phyloP scores from a whole-genome alignment of 2,329 filamentous ascomycete genomes.

The Pseudovirgaria hyperparasitica region DNA sequence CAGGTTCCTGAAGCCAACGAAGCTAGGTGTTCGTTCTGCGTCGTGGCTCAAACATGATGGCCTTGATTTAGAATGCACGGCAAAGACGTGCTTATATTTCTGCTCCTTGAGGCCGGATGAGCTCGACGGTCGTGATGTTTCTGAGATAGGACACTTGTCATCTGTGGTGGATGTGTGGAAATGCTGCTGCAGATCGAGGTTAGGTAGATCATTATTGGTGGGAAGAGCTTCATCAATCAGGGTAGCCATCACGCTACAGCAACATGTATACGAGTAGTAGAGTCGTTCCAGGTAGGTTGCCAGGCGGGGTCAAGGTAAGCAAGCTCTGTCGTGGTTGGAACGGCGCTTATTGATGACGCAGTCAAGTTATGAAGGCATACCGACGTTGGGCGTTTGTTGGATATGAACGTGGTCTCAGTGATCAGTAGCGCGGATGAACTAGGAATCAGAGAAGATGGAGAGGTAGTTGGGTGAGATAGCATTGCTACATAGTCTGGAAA shows the following conservation, averaged over 20 bases:
- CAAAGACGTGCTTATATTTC: slow-evolving; percentile 87
- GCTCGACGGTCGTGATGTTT: too few species aligned
- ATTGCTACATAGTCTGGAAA: too few species aligned
- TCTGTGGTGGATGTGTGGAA: slow-evolving; percentile 10
- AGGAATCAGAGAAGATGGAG: neutral
- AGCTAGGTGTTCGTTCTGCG: slow-evolving; percentile 60
- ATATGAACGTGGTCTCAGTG: too few species aligned
- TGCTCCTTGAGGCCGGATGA: slow-evolving; percentile 9
- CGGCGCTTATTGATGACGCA: neutral
- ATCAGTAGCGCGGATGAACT: too few species aligned
- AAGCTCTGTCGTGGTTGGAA: slow-evolving; percentile 2
- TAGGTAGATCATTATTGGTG: slow-evolving; percentile 15
- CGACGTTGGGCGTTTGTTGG: too few species aligned
- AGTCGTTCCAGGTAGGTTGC: neutral
- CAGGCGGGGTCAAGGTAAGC: slow-evolving; percentile 3
- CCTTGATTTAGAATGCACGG: slow-evolving; percentile 60
- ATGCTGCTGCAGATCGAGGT: slow-evolving; percentile 11
- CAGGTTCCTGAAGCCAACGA: slow-evolving; percentile 86
- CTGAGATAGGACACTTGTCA: slow-evolving; percentile 5
- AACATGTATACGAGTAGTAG: neutral
- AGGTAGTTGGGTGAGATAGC: too few species aligned
- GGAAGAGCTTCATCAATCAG: slow-evolving; percentile 14
- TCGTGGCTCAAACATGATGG: slow-evolving; percentile 83
- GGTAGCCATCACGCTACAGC: slow-evolving; percentile 17
- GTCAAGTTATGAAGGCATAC: too few species aligned